Base-by-base conservation (phyloP, 768 basidiomycete genomes). In the Naganishia vaughanmartiniae region DNA sequence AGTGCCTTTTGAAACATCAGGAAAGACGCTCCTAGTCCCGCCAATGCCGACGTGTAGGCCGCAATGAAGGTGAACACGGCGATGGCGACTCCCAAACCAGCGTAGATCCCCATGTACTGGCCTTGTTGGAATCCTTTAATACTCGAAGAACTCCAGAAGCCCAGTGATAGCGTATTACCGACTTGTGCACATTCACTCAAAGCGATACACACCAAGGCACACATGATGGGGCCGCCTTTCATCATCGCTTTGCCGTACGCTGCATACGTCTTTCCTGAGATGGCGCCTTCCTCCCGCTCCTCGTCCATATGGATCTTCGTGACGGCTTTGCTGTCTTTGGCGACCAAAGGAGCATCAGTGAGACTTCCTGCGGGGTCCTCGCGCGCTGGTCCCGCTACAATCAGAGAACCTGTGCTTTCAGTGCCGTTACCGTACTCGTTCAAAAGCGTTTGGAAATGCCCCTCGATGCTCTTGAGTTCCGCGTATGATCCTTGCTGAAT, bases 81-180 rank as follows among this genome's bases (percentile, higher is more conserved):
- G n/a, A 54, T 30, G n/a, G 53, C 53, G 6, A 54, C n/a, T 3
- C 74, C 74, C 72, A 63, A 55, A 39, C 57, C 57, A 5, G 83
- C 84, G 75, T 85, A 85, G 1, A 84, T 74, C 0, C 77, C 89
- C 86, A 92, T 91, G 78, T 92, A 92, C 39, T 87, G 82, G 0
- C 85, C 86, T 76, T 89, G 85, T 4, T 46, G 76, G 76, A 90
- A 88, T 1, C 86, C 85, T 6, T 74, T 70, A 21, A 90, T 85
- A n/a, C 82, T 85, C 21, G 82, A 70, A 0, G 84, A 83, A 0
- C 87, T 87, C 90, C 90, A 92, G 73, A 87, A 90, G 0, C 89
- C 89, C 24, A 92, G 84, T 82, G 89, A 87, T 4, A 92, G 77
- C 36, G 85, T 88, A 73, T 86, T 88, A 0, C 84, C 86, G 36